Base-by-base conservation (phyloP, 345 rosid genomes). In the Noccaea caerulescens region DNA sequence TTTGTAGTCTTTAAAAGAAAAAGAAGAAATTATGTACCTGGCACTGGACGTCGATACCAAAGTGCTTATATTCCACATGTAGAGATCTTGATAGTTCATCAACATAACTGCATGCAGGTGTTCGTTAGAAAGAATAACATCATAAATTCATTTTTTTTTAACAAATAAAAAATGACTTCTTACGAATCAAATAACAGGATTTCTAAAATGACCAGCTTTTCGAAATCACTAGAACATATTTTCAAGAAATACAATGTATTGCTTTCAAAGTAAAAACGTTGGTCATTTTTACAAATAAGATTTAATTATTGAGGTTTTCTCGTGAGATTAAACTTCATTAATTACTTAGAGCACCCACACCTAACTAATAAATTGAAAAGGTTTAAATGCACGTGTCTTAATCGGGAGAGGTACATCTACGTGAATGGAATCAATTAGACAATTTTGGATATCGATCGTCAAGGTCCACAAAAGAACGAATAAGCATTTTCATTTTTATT, bases 1-100 rank as follows among this genome's bases (percentile, higher is more conserved):
- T 47, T 27, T 5, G 32, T 23, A 30, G 34, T 52, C 12, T 58
- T 33, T 0, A 20, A 16, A 20, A 20, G 11, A n/a, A 20, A 6
- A 42, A 23, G 42, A 4, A 33, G 13, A 10, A 33, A 45, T 36
- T 13, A 16, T 2, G 60, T 76, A 91, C 96, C 97, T 93, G 98
- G 36, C 98, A 93, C 36, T 89, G 97, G 46, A 93, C 88, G 30
- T 91, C 83, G 3, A 93, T 85, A 8, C 97, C 96, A 14, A 27
- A 68, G n/a, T 66, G 45, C 65, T 84, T 86, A 84, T 86, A 93
- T 70, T 93, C 97, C 60, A 86, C 90, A 10, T 80, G 67, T 20
- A 93, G 58, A 25, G 86, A 85, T 84, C 88, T 84, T n/a, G 97
- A 93, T 3, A 93, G 55, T 55, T 80, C 84, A 71, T 93, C 96